A percentile compares a stretch with the other conserved stretches of the same genome.
These are phyloP conservation scores for Fusarium oxysporum DNA, from an alignment of 2,329 filamentous ascomycete species.

Conservation along the genomic window DNA sequence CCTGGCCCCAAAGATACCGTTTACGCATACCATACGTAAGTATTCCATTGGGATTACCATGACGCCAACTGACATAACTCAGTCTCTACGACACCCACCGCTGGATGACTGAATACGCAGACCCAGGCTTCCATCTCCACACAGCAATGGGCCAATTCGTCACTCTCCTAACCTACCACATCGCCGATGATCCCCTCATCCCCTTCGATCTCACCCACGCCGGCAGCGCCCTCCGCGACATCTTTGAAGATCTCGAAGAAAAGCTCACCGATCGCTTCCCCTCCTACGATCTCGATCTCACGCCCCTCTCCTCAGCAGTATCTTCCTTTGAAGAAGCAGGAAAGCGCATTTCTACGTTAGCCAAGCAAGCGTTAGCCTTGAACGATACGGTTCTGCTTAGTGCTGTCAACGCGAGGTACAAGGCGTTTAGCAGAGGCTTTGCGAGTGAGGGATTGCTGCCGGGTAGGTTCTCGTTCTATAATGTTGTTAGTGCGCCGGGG, in stretches of 20 bases:
- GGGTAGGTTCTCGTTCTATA: conserved; percentile 24
- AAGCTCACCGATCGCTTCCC: conserved; percentile 15
- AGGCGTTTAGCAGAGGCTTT: conserved; percentile 22
- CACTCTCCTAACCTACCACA: conserved; percentile 26
- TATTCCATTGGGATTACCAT: accelerated
- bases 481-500: conserved; percentile 29
- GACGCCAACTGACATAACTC: neutral
- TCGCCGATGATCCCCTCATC: conserved; percentile 29
- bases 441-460: conserved; percentile 28
- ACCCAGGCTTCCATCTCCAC: conserved; percentile 62
- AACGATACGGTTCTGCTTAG: conserved; percentile 7
- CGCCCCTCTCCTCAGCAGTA: conserved; percentile 13
- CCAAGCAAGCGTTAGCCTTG: conserved; percentile 1
- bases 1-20: conserved; percentile 28
- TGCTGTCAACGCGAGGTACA: conserved; percentile 19
- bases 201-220: conserved; percentile 27
- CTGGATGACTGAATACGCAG: conserved; percentile 64
- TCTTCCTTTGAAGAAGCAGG: conserved; percentile 10
- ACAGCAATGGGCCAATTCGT: conserved; percentile 58
- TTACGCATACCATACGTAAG: conserved; percentile 23
- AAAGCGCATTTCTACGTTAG: conserved; percentile 3
- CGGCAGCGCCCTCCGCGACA: conserved; percentile 15
- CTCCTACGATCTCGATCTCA: neutral
- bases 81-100: conserved; percentile 51
- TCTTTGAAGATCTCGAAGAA: conserved; percentile 28